Evolutionary conservation across 768 basidiomycete genomes (phyloP), one percentile per base, ranked within the genome.

Genomic region (Hericium erinaceus): DNA sequence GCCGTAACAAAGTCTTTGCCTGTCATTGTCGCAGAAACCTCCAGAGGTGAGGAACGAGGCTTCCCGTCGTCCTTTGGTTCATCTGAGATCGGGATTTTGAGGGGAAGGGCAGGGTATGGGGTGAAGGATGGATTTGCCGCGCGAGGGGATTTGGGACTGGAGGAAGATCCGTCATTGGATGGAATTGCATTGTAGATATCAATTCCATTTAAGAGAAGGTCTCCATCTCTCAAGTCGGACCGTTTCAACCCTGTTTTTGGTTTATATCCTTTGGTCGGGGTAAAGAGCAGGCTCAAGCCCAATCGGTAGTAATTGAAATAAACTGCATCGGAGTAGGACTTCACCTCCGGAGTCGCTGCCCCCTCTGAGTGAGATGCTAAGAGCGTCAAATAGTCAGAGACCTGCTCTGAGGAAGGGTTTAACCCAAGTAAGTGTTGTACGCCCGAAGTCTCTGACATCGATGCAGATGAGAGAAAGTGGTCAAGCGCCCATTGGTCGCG

Each of bases 291-390:
- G 61, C 92, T 95, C 64, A 95, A 65, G 11, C 95, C 95, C 33
- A 95, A 76, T 1, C 77, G 37, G 65, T 77, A 79, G 73, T 92
- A 95, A 69, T 91, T 95, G 74, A 90, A 80, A 75, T 94, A 98
- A 61, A 92, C 83, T 8, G 80, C 80, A 68, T 97, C 92, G 28
- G 89, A 68, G 68, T 91, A 94, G 0, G 83, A 75, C 68, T 90
- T 92, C 70, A 92, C 72, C 63, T 89, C 80, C 20, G 60, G 52
- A 18, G 60, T 54, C 15, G 68, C 41, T n/a, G 59, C 50, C 18
- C 59, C 60, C 11, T 69, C 46, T 11, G 70, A 56, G 1, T 7
- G 72, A 64, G 57, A 33, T 7, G 33, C 33, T 10, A 33, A 33
- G 33, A 33, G 33, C 1, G 33, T 33, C 33, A 89, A 71, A 59